Conservation (phyloP, 2,329 filamentous ascomycete species). For the Colletotrichum sp. region DNA sequence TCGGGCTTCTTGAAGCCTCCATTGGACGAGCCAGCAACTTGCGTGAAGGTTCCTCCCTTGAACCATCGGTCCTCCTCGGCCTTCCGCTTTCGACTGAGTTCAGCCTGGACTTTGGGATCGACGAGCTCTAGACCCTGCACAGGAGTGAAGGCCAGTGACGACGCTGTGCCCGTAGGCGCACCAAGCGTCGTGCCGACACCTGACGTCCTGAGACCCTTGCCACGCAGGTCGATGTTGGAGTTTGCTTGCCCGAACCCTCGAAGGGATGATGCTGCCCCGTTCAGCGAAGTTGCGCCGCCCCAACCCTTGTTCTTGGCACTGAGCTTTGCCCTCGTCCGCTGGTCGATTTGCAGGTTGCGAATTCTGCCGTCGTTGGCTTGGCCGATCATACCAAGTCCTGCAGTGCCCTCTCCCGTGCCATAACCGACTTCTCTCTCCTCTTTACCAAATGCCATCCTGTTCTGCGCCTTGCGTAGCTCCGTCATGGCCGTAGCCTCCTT, state of each 20-base stretch:
- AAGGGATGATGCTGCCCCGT: constrained; percentile 79
- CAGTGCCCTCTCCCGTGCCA: constrained; percentile 82
- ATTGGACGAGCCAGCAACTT: constrained; percentile 67
- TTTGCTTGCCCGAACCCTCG: constrained; percentile 75
- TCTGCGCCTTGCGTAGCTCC: constrained; percentile 93
- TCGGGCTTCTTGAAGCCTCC: constrained; percentile 84
- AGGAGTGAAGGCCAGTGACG: constrained; percentile 89
- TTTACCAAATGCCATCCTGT: constrained; percentile 93
- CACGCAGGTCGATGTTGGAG: constrained; percentile 71
- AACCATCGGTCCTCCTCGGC: constrained; percentile 97
- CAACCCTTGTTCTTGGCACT: constrained; percentile 96
- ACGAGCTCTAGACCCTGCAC: constrained; percentile 95
- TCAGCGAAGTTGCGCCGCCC: constrained; percentile 73
- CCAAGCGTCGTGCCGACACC: constrained; percentile 79
- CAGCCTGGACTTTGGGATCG: constrained; percentile 87
- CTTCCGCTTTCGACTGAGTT: constrained; percentile 88
- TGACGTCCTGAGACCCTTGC: constrained; percentile 79
- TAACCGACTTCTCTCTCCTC: constrained; percentile 95
- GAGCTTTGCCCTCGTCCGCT: constrained; percentile 90
- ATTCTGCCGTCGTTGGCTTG: constrained; percentile 87
- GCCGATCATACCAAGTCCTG: constrained; percentile 95
- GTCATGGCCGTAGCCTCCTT: constrained; percentile 99
- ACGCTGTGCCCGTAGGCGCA: constrained; percentile 66
- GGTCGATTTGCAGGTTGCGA: constrained; percentile 86
- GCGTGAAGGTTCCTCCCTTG: constrained; percentile 95